A percentile compares a stretch with the other conserved stretches of the same genome.
These are phyloP conservation scores for Dictyophora rubrovolvata DNA, from an alignment of 768 basidiomycete species.

Conservation along the genomic window DNA sequence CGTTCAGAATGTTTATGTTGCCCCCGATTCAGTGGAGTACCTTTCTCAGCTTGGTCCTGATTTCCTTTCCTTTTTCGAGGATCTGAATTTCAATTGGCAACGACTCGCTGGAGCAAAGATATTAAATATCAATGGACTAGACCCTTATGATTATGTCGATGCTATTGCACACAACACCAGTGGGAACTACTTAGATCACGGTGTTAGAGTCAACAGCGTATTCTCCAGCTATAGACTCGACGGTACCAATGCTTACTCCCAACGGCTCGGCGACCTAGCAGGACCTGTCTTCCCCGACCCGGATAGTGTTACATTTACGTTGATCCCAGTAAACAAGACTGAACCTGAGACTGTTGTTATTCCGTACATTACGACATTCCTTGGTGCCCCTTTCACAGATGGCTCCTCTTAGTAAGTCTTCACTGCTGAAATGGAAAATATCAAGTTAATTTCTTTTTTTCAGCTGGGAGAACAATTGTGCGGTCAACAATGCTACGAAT, in stretches of 20 bases:
- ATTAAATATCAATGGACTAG: constrained; percentile 40
- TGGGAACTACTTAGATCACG: constrained; percentile 55
- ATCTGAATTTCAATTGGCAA: constrained; percentile 45
- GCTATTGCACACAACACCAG: constrained; percentile 46
- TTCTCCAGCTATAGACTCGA: constrained; percentile 48
- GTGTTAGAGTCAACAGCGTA: constrained; percentile 52
- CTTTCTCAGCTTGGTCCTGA: constrained; percentile 33
- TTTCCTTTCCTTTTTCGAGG: constrained; percentile 38
- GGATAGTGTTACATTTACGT: constrained; percentile 35
- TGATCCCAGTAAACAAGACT: constrained; percentile 38
- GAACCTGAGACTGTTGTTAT: constrained; percentile 38
- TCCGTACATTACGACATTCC: constrained; percentile 41
- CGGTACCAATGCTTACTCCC: constrained; percentile 34
- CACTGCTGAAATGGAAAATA: not conserved
- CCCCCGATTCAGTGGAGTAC: constrained; percentile 45
- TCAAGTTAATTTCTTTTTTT: not conserved
- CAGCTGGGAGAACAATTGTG: constrained; percentile 55
- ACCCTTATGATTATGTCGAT: constrained; percentile 47
- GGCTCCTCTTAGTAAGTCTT: constrained; percentile 37
- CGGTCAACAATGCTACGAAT: constrained; percentile 38
- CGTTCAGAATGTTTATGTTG: constrained; percentile 35
- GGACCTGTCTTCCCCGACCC: constrained; percentile 40
- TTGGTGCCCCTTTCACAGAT: constrained; percentile 42
- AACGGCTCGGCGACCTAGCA: constrained; percentile 47
- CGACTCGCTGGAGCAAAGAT: constrained; percentile 53